These are phyloP conservation scores for Domatiomyces catenatus DNA, from an alignment of 2,329 filamentous ascomycete genomes.

Conservation along the genomic window DNA sequence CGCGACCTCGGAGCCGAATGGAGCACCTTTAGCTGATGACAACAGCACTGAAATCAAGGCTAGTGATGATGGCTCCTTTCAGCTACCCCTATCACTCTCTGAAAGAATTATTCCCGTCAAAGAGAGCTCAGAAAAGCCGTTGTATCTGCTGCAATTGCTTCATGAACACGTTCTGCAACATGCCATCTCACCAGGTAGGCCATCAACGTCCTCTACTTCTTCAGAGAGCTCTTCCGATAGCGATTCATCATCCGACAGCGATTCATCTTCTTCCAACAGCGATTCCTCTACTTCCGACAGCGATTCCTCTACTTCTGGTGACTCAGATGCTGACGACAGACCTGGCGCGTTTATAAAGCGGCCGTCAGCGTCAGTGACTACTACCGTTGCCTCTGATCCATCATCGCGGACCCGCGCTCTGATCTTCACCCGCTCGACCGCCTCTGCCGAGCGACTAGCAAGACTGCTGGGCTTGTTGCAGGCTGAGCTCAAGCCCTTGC, in stretches of 20 bases:
- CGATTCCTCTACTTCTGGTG: conserved; percentile 9
- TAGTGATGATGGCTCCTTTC: conserved; percentile 30
- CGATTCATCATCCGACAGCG: conserved; percentile 11
- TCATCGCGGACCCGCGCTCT: conserved; percentile 45
- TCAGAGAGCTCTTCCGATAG: conserved; percentile 14
- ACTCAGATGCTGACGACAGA: conserved; percentile 25
- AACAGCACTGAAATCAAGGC: conserved; percentile 22
- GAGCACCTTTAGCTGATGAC: neutral
- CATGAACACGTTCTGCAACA: conserved; percentile 33
- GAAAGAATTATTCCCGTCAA: conserved; percentile 55
- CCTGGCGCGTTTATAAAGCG: conserved; percentile 47
- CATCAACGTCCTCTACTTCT: conserved; percentile 11
- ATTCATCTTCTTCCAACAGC: conserved; percentile 18
- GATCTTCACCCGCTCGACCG: conserved; percentile 84
- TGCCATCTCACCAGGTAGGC: conserved; percentile 3
- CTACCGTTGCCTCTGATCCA: neutral
- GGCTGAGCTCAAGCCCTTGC: conserved; percentile 77
- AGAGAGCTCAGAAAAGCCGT: conserved; percentile 57
- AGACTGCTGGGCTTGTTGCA: conserved; percentile 70
- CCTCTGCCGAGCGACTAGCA: conserved; percentile 76
- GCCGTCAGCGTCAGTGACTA: neutral
- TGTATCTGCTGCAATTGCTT: conserved; percentile 71
- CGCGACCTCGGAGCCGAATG: conserved; percentile 9
- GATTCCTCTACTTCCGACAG: conserved; percentile 12
- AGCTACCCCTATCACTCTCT: conserved; percentile 46